phyloP scores from a whole-genome alignment of 2,329 filamentous ascomycete genomes.

The Cytospora leucostoma region DNA sequence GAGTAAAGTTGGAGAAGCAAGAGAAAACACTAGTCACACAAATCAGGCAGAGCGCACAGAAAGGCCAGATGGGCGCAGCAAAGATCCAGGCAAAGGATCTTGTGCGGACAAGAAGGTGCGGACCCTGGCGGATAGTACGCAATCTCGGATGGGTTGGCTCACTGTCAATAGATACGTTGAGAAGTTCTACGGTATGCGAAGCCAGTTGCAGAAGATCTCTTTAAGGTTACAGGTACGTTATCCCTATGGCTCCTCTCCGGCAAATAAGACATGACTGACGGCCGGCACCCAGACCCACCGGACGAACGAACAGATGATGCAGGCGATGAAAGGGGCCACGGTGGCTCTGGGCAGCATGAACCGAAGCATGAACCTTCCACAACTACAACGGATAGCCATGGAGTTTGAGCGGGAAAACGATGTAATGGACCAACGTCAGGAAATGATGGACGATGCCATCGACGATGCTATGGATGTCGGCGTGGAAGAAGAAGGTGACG shows the following conservation, averaged over 20 bases:
- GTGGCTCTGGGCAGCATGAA: constrained; percentile 96
- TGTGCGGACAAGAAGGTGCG: constrained; percentile 80
- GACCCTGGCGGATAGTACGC: neutral
- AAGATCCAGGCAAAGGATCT: constrained; percentile 98
- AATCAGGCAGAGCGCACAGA: constrained; percentile 98
- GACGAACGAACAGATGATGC: constrained; percentile 99
- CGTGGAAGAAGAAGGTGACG: constrained; percentile 93
- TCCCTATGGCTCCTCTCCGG: neutral
- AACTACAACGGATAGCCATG: constrained; percentile 94
- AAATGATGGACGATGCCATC: constrained; percentile 99
- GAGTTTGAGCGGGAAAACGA: constrained; percentile 99
- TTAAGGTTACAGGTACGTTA: constrained; percentile 79
- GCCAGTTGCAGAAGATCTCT: constrained; percentile 93
- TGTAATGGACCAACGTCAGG: constrained; percentile 97
- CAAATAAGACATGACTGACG: constrained; percentile 2
- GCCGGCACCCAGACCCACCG: constrained; percentile 72
- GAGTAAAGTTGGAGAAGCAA: constrained; percentile 95
- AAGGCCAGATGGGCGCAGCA: constrained; percentile 96
- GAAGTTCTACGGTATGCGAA: constrained; percentile 98
- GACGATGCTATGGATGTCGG: constrained; percentile 91
- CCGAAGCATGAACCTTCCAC: constrained; percentile 93
- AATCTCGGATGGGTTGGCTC: neutral
- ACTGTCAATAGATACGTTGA: constrained; percentile 74
- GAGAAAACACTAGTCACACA: constrained; percentile 95
- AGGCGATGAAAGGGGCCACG: constrained; percentile 98